Evolutionary conservation across 2,329 filamentous ascomycete species (phyloP), one percentile per base, ranked within the genome.

Genomic region (Triangularia verruculosa): DNA sequence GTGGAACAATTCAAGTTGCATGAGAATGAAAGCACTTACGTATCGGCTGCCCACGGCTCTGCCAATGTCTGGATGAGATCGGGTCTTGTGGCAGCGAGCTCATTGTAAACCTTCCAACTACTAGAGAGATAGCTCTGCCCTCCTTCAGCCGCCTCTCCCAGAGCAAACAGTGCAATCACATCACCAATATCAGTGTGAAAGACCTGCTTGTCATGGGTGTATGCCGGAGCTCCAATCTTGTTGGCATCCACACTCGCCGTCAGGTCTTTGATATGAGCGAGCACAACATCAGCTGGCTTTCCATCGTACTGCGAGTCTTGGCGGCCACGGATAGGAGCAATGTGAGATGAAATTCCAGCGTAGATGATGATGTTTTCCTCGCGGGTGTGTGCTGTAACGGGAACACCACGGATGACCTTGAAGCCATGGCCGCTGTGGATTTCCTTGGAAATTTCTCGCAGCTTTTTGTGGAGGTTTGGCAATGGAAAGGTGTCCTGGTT

Each of bases 231-330:
- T 2, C 85, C 84, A 56, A 88, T 87, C 2, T 76, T 74, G 25
- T 72, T 71, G 4, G 73, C 70, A 6, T 74, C 73, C 9, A 72
- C 67, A 1, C 76, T 70, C 11, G 72, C 71, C 1, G 74, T 78
- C 7, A 90, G 76, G 66, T 90, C 86, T 71, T 86, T 89, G 74
- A 90, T 86, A 66, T 90, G 87, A 2, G 80, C 77, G 1, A 86
- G 72, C 5, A 86, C 80, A 0, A 85, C 81, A 53, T 85, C 83
- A 1, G 80, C 80, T 0, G 77, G 75, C n/a, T 75, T 67, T 15
- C 80, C 82, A 1, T 80, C 68, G 62, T 75, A 77, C 20, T 76
- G 76, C 57, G 75, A 75, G 69, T 86, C 83, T 64, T 86, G 84
- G 0, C 81, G 77, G 0, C 82, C 84, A 4, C 86, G 79, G 28